Evolutionary conservation across 768 basidiomycete genomes (phyloP).

Genomic region (Stropharia rugosoannulata): DNA sequence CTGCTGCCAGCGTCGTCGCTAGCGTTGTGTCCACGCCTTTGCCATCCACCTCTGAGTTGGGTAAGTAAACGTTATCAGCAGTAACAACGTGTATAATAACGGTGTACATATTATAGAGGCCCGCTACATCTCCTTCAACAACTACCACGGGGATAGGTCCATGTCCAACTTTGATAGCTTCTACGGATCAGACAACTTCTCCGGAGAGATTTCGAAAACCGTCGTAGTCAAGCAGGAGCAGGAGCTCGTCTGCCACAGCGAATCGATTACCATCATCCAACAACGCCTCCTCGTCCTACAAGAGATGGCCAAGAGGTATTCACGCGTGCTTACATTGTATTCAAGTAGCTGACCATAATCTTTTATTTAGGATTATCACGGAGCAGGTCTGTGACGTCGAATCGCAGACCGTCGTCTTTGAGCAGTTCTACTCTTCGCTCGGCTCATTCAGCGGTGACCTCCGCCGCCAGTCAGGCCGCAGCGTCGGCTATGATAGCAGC

Average conservation of each 20-base stretch:
- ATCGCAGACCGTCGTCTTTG: conserved; percentile 42
- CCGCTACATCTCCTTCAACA: conserved; percentile 26
- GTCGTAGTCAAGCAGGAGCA: conserved; percentile 30
- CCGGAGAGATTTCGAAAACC: conserved; percentile 25
- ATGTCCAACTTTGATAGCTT: conserved; percentile 43
- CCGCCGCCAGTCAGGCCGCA: conserved; percentile 31
- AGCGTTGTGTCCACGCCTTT: conserved; percentile 24
- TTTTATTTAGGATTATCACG: conserved; percentile 35
- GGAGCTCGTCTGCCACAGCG: conserved; percentile 38
- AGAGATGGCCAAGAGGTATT: conserved; percentile 45
- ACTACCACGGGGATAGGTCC: conserved; percentile 37
- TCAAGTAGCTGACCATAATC: not conserved
- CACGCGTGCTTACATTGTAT: not conserved
- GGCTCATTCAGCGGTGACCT: conserved; percentile 37
- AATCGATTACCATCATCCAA: conserved; percentile 40
- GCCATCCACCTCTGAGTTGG: conserved; percentile 13
- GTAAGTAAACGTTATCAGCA: not conserved
- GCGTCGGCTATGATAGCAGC: conserved; percentile 36
- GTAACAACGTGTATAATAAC: not conserved
- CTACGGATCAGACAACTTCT: conserved; percentile 43
- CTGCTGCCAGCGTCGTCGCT: conserved; percentile 28
- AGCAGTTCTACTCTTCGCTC: conserved; percentile 38
- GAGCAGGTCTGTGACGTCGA: conserved; percentile 51
- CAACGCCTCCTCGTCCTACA: conserved; percentile 43
- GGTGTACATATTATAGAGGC: not conserved